These are phyloP conservation scores for Phialophora expanda DNA, from an alignment of 2,329 filamentous ascomycete species.

Conservation along the genomic window DNA sequence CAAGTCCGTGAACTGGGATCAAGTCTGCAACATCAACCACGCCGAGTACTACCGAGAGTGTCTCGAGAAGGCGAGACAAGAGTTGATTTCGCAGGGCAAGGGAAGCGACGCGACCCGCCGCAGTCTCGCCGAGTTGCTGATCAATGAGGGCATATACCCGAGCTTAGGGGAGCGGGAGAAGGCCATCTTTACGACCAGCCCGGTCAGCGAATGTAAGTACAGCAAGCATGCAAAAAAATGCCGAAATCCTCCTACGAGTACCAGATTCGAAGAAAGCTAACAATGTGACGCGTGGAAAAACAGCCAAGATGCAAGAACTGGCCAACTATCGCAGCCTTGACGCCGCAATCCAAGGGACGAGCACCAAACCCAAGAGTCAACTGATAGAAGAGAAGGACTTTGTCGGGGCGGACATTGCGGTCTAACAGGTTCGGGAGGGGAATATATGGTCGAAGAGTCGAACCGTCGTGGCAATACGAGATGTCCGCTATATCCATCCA, in stretches of 20 bases:
- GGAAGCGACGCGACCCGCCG: conserved; percentile 26
- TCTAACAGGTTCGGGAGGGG: conserved; percentile 5
- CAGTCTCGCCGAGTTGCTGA: conserved; percentile 35
- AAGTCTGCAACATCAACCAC: conserved; percentile 41
- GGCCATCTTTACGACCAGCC: conserved; percentile 39
- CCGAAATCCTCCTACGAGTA: background rate
- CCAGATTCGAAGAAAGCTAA: background rate
- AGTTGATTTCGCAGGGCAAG: conserved; percentile 32
- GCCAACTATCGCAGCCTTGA: conserved; percentile 38
- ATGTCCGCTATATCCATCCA: no score
- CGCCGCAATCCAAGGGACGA: conserved; percentile 34
- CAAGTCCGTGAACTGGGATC: conserved; percentile 35
- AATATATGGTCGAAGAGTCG: background rate
- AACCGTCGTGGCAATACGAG: no score
- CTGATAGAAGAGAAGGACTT: conserved; percentile 38
- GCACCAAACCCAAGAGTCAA: conserved; percentile 26
- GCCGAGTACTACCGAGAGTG: conserved; percentile 38
- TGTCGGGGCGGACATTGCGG: conserved; percentile 38
- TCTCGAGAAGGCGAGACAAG: conserved; percentile 31
- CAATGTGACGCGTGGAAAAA: background rate
- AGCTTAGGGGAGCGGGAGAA: conserved; percentile 40
- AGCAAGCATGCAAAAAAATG: background rate
- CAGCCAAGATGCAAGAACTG: conserved; percentile 38
- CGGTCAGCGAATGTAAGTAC: conserved; percentile 36
- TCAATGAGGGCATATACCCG: conserved; percentile 38